Base-by-base conservation (phyloP, 2,329 filamentous ascomycete species). In the Colletotrichum sp. region DNA sequence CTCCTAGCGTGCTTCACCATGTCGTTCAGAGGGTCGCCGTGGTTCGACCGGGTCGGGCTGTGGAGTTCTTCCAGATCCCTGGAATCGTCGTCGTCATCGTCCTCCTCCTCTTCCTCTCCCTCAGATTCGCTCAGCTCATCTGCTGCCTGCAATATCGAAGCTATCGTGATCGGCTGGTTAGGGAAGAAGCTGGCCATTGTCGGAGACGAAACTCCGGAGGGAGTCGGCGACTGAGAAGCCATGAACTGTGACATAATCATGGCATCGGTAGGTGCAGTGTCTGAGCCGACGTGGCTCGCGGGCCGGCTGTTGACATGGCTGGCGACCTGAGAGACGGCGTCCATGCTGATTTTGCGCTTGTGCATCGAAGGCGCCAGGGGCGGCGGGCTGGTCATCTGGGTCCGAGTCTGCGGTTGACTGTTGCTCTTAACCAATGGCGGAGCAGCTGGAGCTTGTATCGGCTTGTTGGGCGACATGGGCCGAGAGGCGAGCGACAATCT, bases 1-100 rank as follows among this genome's bases (percentile, higher is more conserved):
- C 95, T 91, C 34, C 97, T 92, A 16, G 97, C 97, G 82, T 95
- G 97, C n/a, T 94, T 91, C 13, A 97, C 95, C 8, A 95, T 88
- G 76, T 98, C 96, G 77, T 92, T 94, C 77, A 94, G 87, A 9
- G 92, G 89, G 71, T 93, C 92, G 19, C 90, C 85, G 79, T 85
- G 86, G 34, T 82, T 87, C 64, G 88, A 88, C 83, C 90, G 94
- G 22, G 89, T 89, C 6, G 93, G 91, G 78, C 92, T 93, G 65
- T 90, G 88, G 6, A 87, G 78, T 15, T 84, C 87, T 6, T 83
- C 74, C 81, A 44, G 48, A 3, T 82, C 81, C 11, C 79, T 78
- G 0, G 78, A 75, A 12, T 81, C 76, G 3, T 69, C 65, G 11
- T 61, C 70, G 5, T 75, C 70, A 2, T 64, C 69, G 72, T 82